Evolutionary conservation across 768 basidiomycete genomes (phyloP).

Genomic region (Russula dissimulans): DNA sequence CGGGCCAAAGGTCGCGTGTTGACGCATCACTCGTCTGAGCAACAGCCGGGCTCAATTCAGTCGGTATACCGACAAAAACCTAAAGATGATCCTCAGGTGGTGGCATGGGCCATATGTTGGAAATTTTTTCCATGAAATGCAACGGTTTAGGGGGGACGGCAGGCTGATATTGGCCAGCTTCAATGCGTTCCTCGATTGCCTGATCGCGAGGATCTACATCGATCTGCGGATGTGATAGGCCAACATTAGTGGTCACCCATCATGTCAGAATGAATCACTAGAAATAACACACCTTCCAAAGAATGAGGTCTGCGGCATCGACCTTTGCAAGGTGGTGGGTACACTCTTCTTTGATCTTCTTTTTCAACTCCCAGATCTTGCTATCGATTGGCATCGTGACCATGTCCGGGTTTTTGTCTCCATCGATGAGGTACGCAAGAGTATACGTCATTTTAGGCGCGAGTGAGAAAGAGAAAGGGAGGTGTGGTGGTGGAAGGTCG

Average conservation of each 20-base stretch:
- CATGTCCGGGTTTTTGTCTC: no score
- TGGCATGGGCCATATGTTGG: background rate
- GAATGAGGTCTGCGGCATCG: background rate
- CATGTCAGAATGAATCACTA: background rate
- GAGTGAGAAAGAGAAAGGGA: no score
- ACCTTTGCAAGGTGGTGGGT: background rate
- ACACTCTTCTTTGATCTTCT: no score
- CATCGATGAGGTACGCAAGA: no score
- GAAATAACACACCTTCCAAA: background rate
- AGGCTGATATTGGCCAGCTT: background rate
- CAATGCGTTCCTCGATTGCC: no score
- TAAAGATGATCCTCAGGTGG: background rate
- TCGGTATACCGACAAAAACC: background rate
- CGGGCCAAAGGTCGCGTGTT: no score
- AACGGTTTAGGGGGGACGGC: background rate
- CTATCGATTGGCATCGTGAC: no score
- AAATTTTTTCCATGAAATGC: background rate
- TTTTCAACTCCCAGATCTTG: no score
- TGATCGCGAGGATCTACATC: no score
- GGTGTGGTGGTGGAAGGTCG: no score
- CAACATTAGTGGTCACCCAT: background rate
- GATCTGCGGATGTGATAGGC: background rate
- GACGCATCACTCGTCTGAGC: no score
- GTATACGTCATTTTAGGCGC: no score
- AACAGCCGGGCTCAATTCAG: background rate